Conservation (phyloP, 441 rosid genomes). For the Populus trichocarpa region DNA sequence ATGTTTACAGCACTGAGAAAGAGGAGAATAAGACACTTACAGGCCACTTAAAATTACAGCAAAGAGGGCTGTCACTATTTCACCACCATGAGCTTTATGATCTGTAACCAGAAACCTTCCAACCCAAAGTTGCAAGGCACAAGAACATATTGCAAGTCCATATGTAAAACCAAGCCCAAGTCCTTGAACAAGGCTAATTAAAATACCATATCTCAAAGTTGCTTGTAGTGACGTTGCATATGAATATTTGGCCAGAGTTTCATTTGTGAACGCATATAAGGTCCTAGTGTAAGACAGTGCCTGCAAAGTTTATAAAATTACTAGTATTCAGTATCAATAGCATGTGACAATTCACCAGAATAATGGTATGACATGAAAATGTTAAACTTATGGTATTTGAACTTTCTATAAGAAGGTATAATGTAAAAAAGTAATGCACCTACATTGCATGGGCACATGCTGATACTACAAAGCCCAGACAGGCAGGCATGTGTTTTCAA, state of each 20-base stretch:
- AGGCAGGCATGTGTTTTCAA: not conserved
- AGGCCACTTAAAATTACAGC: constrained; percentile 98
- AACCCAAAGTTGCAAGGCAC: constrained; percentile 98
- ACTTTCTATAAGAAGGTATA: not conserved
- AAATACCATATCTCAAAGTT: constrained; percentile 90
- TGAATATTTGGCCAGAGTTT: constrained; percentile 96
- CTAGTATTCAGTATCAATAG: constrained; percentile 1
- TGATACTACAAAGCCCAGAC: not conserved
- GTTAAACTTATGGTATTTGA: not conserved
- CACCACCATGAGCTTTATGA: constrained; percentile 82
- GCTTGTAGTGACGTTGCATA: constrained; percentile 98
- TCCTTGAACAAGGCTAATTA: constrained; percentile 99
- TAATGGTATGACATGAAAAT: not conserved
- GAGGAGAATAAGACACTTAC: constrained; percentile 52
- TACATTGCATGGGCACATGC: not conserved
- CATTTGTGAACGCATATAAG: constrained; percentile 95
- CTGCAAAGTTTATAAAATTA: constrained; percentile 44
- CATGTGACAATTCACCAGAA: not conserved
- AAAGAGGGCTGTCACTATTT: constrained; percentile 88
- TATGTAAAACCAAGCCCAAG: constrained; percentile 99
- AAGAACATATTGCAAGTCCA: constrained; percentile 98
- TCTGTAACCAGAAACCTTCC: constrained; percentile 75
- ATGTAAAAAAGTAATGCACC: not conserved
- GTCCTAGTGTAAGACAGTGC: constrained; percentile 86
- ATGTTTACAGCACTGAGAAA: constrained; percentile 12